Evolutionary conservation across 331 rosid genomes (phyloP), one percentile per base, ranked within the genome.

Genomic region (Malus hybrid): DNA sequence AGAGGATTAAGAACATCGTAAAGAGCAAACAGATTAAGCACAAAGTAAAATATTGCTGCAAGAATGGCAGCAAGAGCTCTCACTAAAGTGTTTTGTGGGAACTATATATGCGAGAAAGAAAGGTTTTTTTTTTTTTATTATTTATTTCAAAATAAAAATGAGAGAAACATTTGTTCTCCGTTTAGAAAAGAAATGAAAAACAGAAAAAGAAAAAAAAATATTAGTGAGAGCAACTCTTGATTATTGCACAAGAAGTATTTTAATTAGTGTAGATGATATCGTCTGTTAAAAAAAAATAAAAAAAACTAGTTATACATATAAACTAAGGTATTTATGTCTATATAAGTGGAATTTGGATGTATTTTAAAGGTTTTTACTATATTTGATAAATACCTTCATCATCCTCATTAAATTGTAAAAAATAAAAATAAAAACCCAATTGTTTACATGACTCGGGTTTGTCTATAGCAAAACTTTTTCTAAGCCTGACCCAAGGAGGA

Each of bases 1-100:
- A 83, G 73, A 36, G 87, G 78, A 39, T 62, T 72, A 6, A 79
- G 75, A 12, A 46, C 65, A 55, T 78, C 33, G 57, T 65, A 76
- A 50, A 83, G 62, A n/a, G 85, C 62, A 52, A 69, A 76, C 6
- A 81, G 34, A 54, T 81, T 44, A 28, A 85, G 82, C 5, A 81
- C 6, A 15, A 82, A 69, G 56, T 88, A 83, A 29, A 80, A 32
- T n/a, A 78, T 28, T 29, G 84, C 74, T 44, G 88, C 88, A 66
- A 66, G 18, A 4, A 73, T 72, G 73, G 67, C 84, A 5, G 88
- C 79, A 0, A 88, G 88, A 44, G 92, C 78, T 33, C 84, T 46
- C n/a, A 50, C 56, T 50, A 5, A 50, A 50, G 56, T 50, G 56
- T 50, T 50, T 50, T 15, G n/a, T 50, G n/a, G 56, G 9, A 50